Evolutionary conservation across 2,329 filamentous ascomycete species (phyloP).

Genomic region (Ascochyta pisi): DNA sequence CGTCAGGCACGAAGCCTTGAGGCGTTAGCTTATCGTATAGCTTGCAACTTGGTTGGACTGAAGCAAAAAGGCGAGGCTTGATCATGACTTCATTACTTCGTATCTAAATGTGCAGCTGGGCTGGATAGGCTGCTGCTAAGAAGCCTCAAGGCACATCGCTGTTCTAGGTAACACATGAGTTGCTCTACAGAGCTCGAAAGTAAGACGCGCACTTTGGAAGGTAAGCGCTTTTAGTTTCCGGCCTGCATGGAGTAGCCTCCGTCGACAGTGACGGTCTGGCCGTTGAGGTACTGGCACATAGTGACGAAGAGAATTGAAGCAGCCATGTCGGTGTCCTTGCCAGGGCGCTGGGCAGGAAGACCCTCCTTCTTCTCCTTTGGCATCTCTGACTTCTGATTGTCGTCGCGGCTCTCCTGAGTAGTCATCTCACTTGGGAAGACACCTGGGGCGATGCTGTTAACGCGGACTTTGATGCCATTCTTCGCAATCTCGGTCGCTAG

Average conservation of each 20-base stretch:
- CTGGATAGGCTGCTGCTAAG: not conserved
- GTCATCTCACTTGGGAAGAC: conserved; percentile 67
- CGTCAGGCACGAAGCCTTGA: conserved; percentile 25
- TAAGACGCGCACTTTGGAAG: not conserved
- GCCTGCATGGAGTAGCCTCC: conserved; percentile 57
- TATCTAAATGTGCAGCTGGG: conserved; percentile 4
- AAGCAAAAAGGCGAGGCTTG: not conserved
- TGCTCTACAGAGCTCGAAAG: conserved; percentile 11
- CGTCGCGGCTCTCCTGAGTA: conserved; percentile 55
- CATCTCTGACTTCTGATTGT: conserved; percentile 62
- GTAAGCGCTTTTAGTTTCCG: conserved; percentile 32
- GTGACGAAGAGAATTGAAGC: conserved; percentile 59
- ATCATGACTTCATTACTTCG: conserved; percentile 20
- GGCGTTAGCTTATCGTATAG: conserved; percentile 27
- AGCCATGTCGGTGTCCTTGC: conserved; percentile 59
- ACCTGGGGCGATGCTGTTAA: conserved; percentile 65
- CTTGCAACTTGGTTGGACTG: not conserved
- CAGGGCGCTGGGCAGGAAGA: conserved; percentile 59
- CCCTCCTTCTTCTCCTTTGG: conserved; percentile 61
- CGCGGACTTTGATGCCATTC: conserved; percentile 60
- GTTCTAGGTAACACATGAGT: conserved; percentile 11
- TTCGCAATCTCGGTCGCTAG: conserved; percentile 62
- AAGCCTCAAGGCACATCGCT: not conserved
- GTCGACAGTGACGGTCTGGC: conserved; percentile 59
- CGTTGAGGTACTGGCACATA: conserved; percentile 59